Conservation (phyloP, 495 filamentous ascomycete species). For the Xylaria flabelliformis region DNA sequence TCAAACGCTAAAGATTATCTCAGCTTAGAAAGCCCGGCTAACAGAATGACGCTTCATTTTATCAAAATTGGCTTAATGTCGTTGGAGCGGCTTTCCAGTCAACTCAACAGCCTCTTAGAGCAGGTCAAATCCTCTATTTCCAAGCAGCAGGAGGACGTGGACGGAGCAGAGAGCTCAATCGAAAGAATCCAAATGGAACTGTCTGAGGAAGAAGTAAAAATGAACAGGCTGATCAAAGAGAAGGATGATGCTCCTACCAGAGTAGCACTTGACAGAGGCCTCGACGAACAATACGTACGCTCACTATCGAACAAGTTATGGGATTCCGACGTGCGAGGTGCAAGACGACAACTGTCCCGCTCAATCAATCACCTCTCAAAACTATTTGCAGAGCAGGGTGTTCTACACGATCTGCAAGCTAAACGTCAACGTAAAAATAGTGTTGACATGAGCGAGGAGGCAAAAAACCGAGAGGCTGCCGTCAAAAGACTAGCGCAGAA, state of each 20-base stretch:
- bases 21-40: neutral
- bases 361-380: slow-evolving; percentile 2
- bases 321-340: neutral
- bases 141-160: neutral
- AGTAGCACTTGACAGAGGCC: neutral
- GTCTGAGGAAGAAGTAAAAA: neutral
- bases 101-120: neutral
- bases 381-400: slow-evolving; percentile 11
- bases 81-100: neutral
- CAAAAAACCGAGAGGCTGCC: neutral
- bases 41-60: slow-evolving; percentile 9
- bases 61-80: slow-evolving; percentile 2
- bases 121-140: neutral
- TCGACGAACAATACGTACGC: slow-evolving; percentile 14
- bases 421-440: neutral
- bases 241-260: neutral
- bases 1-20: neutral
- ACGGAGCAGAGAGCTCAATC: neutral
- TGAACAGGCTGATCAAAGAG: neutral
- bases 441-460: neutral
- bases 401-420: slow-evolving; percentile 2
- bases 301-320: slow-evolving; percentile 11
- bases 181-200: neutral
- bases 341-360: slow-evolving; percentile 2
- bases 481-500: slow-evolving; percentile 11